These are phyloP conservation scores for Cytospora leucostoma DNA, from an alignment of 2,329 filamentous ascomycete species.

Conservation along the genomic window DNA sequence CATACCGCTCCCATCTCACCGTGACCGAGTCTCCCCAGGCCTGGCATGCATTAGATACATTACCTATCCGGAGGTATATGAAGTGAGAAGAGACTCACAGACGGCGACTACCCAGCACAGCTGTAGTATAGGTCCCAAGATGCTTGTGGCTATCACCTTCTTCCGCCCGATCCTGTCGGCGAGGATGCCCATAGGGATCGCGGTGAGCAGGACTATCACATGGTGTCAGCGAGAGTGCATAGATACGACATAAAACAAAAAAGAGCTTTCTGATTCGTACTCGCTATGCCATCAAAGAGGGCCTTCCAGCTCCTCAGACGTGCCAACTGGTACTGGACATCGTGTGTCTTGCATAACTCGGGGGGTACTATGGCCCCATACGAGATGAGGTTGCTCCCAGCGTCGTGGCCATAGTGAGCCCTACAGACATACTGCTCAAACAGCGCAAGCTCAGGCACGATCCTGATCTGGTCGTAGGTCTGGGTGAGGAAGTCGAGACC, in stretches of 20 bases:
- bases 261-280: slow-evolving; percentile 2
- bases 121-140: slow-evolving; percentile 22
- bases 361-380: slow-evolving; percentile 3
- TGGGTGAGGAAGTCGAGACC: slow-evolving; percentile 26
- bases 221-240: not conserved
- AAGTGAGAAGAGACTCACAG: slow-evolving; percentile 8
- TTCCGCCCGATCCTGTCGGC: slow-evolving; percentile 27
- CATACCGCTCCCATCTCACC: slow-evolving; percentile 24
- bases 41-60: slow-evolving; percentile 5
- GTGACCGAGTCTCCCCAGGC: slow-evolving; percentile 18
- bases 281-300: slow-evolving; percentile 25
- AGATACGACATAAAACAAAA: not conserved
- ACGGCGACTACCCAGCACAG: slow-evolving; percentile 22
- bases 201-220: slow-evolving; percentile 23
- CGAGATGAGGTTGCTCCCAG: not conserved
- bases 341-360: slow-evolving; percentile 19
- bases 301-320: slow-evolving; percentile 26
- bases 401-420: slow-evolving; percentile 10
- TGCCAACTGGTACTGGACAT: slow-evolving; percentile 25
- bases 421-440: slow-evolving; percentile 25
- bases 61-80: not conserved
- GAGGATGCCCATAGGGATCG: slow-evolving; percentile 27
- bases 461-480: slow-evolving; percentile 28
- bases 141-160: slow-evolving; percentile 24
- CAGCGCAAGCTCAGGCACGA: slow-evolving; percentile 27